These are phyloP conservation scores for Ogataea siamensis DNA, from an alignment of 805 yeast species.

Conservation along the genomic window DNA sequence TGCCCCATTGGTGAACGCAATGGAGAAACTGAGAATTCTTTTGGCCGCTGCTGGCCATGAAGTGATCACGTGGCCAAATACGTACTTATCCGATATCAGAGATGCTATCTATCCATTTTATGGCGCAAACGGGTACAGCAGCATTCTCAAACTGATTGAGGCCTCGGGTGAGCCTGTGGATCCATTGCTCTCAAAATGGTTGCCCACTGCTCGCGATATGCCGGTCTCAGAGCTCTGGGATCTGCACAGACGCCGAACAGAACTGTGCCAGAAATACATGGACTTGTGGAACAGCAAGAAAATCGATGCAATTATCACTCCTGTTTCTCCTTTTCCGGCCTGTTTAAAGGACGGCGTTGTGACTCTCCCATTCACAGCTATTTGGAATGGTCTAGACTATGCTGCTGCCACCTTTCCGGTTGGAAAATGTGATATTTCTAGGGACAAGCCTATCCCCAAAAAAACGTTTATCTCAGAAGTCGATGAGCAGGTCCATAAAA, in stretches of 20 bases:
- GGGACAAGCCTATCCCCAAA: slow-evolving; percentile 31
- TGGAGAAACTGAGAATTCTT: slow-evolving; percentile 34
- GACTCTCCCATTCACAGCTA: slow-evolving; percentile 47
- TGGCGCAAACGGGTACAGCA: slow-evolving; percentile 40
- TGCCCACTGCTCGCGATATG: slow-evolving; percentile 36
- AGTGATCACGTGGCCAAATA: slow-evolving; percentile 48
- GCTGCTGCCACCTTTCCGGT: slow-evolving; percentile 52
- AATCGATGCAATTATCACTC: slow-evolving; percentile 49
- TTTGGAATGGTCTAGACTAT: slow-evolving; percentile 46
- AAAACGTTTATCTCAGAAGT: slow-evolving; percentile 36
- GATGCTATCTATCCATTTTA: slow-evolving; percentile 38
- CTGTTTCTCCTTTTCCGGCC: slow-evolving; percentile 47
- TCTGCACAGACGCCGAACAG: slow-evolving; percentile 39
- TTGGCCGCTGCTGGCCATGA: slow-evolving; percentile 47
- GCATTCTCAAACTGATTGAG: slow-evolving; percentile 35
- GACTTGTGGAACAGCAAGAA: slow-evolving; percentile 41
- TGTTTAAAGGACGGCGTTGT: slow-evolving; percentile 30
- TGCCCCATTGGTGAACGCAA: slow-evolving; percentile 48
- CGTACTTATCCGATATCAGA: slow-evolving; percentile 44
- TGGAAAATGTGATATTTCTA: slow-evolving; percentile 45
- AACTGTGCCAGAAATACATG: slow-evolving; percentile 29
- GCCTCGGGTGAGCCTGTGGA: slow-evolving; percentile 44
- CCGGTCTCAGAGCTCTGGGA: slow-evolving; percentile 38
- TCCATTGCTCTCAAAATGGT: slow-evolving; percentile 25
- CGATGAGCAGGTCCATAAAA: slow-evolving; percentile 44